These are phyloP conservation scores for Suillus variegatus DNA, from an alignment of 768 basidiomycete genomes.

Conservation along the genomic window DNA sequence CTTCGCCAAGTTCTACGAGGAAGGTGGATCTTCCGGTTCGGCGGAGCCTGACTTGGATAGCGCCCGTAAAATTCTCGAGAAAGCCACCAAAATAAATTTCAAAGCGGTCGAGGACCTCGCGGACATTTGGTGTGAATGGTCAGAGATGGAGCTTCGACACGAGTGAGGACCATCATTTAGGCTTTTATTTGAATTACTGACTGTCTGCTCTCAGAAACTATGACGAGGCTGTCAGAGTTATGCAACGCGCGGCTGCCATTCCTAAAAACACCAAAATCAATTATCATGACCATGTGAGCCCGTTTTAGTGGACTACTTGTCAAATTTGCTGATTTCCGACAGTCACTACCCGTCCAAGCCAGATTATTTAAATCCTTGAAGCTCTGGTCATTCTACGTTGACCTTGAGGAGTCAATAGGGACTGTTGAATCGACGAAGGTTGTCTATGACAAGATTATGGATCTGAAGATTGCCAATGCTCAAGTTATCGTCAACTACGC, in stretches of 20 bases:
- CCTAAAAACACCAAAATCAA: conserved; percentile 90
- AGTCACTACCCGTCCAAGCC: conserved; percentile 84
- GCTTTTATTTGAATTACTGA: conserved; percentile 14
- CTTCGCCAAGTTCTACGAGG: conserved; percentile 98
- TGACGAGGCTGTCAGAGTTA: conserved; percentile 91
- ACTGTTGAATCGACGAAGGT: conserved; percentile 88
- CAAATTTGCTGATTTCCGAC: conserved; percentile 16
- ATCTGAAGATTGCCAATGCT: conserved; percentile 96
- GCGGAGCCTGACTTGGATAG: conserved; percentile 83
- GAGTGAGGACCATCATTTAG: conserved; percentile 60
- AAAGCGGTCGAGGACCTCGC: conserved; percentile 96
- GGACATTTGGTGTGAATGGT: conserved; percentile 99
- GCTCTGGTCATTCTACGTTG: conserved; percentile 98
- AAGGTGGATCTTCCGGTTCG: conserved; percentile 79
- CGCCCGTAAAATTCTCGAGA: conserved; percentile 92
- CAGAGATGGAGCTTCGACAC: conserved; percentile 95
- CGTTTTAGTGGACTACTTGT: neutral
- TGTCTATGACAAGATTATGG: conserved; percentile 95
- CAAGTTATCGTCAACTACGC: conserved; percentile 98
- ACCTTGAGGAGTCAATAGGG: conserved; percentile 96
- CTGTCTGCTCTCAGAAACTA: conserved; percentile 68
- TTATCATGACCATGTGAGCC: conserved; percentile 90
- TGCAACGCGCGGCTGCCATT: conserved; percentile 93
- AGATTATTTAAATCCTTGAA: conserved; percentile 97
- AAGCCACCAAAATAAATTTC: conserved; percentile 89